Base-by-base conservation (phyloP, 2,329 filamentous ascomycete species). In the Fusarium sp. region DNA sequence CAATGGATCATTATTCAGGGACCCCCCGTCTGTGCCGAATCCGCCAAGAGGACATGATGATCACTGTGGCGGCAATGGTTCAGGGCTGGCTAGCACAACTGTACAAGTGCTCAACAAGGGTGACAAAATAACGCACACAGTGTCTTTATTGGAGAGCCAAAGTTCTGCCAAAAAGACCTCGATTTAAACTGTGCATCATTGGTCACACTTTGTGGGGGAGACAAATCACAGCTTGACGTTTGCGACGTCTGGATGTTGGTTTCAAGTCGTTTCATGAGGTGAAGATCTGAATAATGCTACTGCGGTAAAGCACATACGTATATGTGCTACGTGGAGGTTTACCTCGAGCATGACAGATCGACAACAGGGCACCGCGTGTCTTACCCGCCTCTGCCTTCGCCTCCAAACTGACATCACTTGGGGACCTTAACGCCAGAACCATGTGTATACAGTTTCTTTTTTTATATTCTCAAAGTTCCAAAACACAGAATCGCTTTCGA, bases 211-310 rank as follows among this genome's bases (percentile, higher is more conserved):
- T 50, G 49, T 66, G 66, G 50, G 60, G 66, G 49, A 29, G 8
- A 1, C 48, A n/a, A 42, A 38, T 21, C 35, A 42, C 28, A 58
- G 35, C 33, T 60, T n/a, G 37, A 49, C 16, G 43, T 33, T 49
- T 42, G 65, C 26, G 47, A 63, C 47, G 48, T 61, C 48, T 50
- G 28, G 21, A 42, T 35, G n/a, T 43, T 44, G 28, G 62, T 70
- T 69, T 67, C 61, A 61, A 47, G 23, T 39, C 39, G 66, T 70
- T 69, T 70, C 66, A 69, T 63, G 10, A 65, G 29, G 52, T 41
- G 35, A 54, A 50, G 26, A 44, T 35, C 44, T 58, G 31, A 18
- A 43, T 29, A 33, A 42, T 64, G 37, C 50, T 38, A 39, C 18
- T 18, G 21, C 33, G n/a, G 33, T 28, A 28, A 15, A 26, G 21